Evolutionary conservation across 257 asterid genomes (phyloP).

Genomic region (Parsonsia alboflavescens): DNA sequence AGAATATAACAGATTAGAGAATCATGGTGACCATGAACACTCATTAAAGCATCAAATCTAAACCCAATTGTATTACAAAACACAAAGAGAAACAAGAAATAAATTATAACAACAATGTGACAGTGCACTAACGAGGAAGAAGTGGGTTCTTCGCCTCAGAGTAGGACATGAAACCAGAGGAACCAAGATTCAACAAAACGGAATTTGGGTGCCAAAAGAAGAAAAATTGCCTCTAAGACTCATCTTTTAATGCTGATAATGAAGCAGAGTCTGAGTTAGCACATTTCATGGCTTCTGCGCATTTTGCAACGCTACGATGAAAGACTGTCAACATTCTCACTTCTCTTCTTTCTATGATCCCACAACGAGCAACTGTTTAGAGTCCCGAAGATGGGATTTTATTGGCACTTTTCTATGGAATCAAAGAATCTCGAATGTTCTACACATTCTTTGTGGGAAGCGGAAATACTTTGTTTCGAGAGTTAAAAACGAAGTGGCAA

Average conservation of each 20-base stretch:
- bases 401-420: background rate
- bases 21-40: background rate
- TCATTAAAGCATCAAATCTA: background rate
- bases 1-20: background rate
- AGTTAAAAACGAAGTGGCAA: background rate
- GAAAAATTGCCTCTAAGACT: conserved; percentile 1
- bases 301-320: background rate
- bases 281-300: conserved; percentile 1
- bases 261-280: background rate
- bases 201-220: background rate
- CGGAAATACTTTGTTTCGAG: background rate
- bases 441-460: background rate
- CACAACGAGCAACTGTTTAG: background rate
- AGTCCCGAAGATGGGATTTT: background rate
- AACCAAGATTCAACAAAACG: conserved; percentile 1
- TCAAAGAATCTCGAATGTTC: background rate
- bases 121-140: background rate
- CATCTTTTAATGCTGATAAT: background rate
- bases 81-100: background rate
- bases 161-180: background rate
- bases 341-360: background rate
- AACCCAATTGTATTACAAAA: background rate
- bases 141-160: background rate
- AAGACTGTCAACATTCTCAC: conserved; percentile 1
- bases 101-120: background rate